Conservation (phyloP, 1,139 yeast genomes). For the Taiozyma sp. region DNA sequence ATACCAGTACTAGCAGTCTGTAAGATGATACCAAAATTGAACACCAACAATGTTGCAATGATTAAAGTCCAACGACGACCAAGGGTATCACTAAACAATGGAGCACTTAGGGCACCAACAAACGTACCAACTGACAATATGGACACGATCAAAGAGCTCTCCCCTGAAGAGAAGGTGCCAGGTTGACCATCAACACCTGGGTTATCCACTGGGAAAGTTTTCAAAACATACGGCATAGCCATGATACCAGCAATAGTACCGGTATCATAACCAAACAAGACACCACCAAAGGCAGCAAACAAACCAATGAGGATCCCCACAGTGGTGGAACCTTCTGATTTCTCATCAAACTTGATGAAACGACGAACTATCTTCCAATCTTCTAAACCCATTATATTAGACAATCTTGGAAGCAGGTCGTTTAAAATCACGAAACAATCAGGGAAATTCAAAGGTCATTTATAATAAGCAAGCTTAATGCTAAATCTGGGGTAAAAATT, state of each 20-base stretch:
- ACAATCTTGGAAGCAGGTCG: too few species aligned
- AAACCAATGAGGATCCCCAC: conserved; percentile 29
- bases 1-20: conserved; percentile 55
- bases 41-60: conserved; percentile 46
- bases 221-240: conserved; percentile 47
- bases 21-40: conserved; percentile 55
- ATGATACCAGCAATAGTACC: conserved; percentile 56
- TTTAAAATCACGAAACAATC: background rate
- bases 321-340: conserved; percentile 28
- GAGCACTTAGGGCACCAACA: conserved; percentile 54
- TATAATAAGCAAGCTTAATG: background rate
- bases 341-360: conserved; percentile 26
- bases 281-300: conserved; percentile 52
- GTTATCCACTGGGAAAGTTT: conserved; percentile 33
- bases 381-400: conserved; percentile 17
- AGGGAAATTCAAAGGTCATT: background rate
- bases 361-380: conserved; percentile 16
- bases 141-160: conserved; percentile 54
- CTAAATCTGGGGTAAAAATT: too few species aligned
- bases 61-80: conserved; percentile 61
- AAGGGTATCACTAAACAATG: conserved; percentile 49
- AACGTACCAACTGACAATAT: conserved; percentile 56
- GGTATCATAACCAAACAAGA: conserved; percentile 55
- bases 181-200: conserved; percentile 23
- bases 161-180: conserved; percentile 45